Percentiles rank a stretch among this genome's conserved stretches.
Conservation (phyloP, 306 rosid species). For the Cicer chorassanicum region DNA sequence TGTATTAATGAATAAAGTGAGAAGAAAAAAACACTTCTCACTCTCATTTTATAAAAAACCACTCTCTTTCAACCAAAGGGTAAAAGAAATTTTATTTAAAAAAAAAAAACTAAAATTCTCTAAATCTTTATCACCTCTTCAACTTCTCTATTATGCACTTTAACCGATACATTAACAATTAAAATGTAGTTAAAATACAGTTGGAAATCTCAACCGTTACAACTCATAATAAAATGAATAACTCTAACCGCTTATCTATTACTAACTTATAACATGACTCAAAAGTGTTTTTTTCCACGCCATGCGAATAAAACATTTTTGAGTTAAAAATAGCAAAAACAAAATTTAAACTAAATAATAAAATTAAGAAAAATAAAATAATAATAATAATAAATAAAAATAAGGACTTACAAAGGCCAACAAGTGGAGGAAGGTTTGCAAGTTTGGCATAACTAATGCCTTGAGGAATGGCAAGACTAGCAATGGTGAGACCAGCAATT, state of each 20-base stretch:
- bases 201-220: too few relatives aligned
- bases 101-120: background rate
- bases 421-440: slow-evolving; percentile 67
- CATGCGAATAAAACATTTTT: background rate
- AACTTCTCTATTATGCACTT: too few relatives aligned
- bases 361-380: background rate
- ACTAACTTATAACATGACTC: background rate
- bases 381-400: too few relatives aligned
- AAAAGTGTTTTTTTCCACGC: background rate
- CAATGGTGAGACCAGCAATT: slow-evolving; percentile 79
- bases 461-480: slow-evolving; percentile 95
- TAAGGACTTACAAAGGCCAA: slow-evolving; percentile 75
- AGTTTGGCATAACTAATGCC: slow-evolving; percentile 92
- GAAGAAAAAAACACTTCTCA: background rate
- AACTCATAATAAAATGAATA: too few relatives aligned
- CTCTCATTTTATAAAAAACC: background rate
- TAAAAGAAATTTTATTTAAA: background rate
- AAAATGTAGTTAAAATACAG: too few relatives aligned
- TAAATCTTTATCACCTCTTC: background rate
- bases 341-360: background rate
- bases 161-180: too few relatives aligned
- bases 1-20: background rate
- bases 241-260: too few relatives aligned
- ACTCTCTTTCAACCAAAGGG: background rate
- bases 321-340: background rate